These are phyloP conservation scores for Cymbomonas tetramitiformis DNA, from an alignment of 139 green algal species.

Conservation along the genomic window DNA sequence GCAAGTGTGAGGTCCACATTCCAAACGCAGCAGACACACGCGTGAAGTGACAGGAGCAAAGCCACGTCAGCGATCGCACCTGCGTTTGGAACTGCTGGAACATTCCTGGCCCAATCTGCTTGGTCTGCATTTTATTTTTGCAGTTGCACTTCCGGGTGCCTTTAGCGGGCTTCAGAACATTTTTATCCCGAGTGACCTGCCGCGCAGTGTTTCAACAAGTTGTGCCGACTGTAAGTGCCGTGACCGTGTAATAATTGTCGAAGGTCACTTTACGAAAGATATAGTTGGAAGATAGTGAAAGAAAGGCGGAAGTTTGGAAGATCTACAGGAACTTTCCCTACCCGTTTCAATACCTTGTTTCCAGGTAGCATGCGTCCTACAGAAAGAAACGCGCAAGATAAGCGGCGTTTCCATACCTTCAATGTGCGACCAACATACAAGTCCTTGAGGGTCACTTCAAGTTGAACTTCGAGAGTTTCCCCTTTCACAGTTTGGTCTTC, in stretches of 20 bases:
- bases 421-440: slow-evolving; percentile 76
- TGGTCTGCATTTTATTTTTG: slow-evolving; percentile 77
- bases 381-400: no score
- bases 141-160: slow-evolving; percentile 93
- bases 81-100: slow-evolving; percentile 91
- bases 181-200: slow-evolving; percentile 76
- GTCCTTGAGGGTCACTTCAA: slow-evolving; percentile 72
- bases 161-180: slow-evolving; percentile 57
- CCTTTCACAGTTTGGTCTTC: slow-evolving; percentile 73
- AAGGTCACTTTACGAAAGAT: not conserved
- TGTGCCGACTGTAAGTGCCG: not conserved
- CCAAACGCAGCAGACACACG: no score
- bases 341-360: no score
- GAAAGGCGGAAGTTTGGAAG: not conserved
- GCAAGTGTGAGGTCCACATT: not conserved
- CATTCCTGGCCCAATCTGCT: slow-evolving; percentile 91
- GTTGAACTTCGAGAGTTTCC: slow-evolving; percentile 60
- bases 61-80: no score
- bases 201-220: not conserved
- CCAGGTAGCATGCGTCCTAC: no score
- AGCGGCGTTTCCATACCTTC: no score
- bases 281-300: not conserved
- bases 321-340: slow-evolving; percentile 17
- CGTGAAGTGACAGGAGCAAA: no score
- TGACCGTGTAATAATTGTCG: no score